Conservation (phyloP, 768 basidiomycete species). For the Jaapia argillacea region DNA sequence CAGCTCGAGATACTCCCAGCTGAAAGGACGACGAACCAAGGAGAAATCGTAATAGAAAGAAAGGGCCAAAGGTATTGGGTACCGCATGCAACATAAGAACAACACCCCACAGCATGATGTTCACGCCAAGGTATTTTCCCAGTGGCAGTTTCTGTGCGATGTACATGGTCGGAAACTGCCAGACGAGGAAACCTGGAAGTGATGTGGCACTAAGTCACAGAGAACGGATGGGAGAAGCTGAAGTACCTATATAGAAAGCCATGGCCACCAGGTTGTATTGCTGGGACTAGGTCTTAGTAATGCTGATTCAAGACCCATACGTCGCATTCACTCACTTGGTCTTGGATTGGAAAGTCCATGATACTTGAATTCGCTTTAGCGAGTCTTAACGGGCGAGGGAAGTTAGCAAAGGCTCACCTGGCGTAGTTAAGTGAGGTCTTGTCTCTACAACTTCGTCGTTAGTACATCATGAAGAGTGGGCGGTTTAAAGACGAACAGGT, state of each 20-base stretch:
- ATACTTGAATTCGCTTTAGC: too few relatives aligned
- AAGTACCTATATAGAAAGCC: conserved; percentile 49
- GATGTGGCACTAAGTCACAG: not conserved
- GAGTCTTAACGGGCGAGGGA: too few relatives aligned
- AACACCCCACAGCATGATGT: conserved; percentile 50
- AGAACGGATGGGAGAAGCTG: not conserved
- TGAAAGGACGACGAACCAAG: conserved; percentile 28
- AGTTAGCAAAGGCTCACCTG: too few relatives aligned
- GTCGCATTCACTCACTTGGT: conserved; percentile 35
- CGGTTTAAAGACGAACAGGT: conserved; percentile 31
- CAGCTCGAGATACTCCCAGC: not conserved
- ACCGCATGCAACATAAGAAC: conserved; percentile 52
- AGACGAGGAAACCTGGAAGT: conserved; percentile 39
- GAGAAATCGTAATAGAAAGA: conserved; percentile 53
- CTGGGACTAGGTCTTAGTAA: conserved; percentile 17
- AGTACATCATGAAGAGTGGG: not conserved
- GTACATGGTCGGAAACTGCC: conserved; percentile 60
- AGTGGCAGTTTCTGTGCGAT: conserved; percentile 45
- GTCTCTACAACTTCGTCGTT: conserved; percentile 28
- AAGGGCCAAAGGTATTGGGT: conserved; percentile 44
- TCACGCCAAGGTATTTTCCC: conserved; percentile 53
- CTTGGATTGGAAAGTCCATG: conserved; percentile 57
- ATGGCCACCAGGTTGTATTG: conserved; percentile 54
- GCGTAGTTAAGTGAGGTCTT: conserved; percentile 66
- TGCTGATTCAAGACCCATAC: not conserved